Conservation (phyloP, 352 stramenopile species). For the Globisporangium orthogonon region DNA sequence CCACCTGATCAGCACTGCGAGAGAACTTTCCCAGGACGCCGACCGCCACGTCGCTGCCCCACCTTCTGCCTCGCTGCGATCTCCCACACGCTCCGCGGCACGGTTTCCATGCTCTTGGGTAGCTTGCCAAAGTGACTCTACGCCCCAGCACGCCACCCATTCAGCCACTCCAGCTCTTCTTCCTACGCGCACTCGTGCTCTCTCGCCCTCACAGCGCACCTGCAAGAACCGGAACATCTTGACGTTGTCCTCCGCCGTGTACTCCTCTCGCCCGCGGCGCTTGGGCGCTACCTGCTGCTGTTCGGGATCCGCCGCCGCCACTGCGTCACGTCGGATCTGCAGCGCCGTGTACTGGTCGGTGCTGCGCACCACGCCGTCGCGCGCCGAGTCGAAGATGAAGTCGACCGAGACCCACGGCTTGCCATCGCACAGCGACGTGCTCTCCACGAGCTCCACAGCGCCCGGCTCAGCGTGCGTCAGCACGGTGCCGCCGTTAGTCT, state of each 20-base stretch:
- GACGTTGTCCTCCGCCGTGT: conserved; percentile 35
- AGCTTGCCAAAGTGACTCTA: background rate
- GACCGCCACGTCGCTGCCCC: too few relatives aligned
- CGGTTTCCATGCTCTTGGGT: conserved; percentile 11
- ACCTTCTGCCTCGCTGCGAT: conserved; percentile 19
- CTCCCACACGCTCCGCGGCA: conserved; percentile 21
- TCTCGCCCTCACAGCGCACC: conserved; percentile 1
- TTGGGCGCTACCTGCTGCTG: background rate
- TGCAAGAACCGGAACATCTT: conserved; percentile 43
- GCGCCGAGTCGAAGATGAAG: conserved; percentile 46
- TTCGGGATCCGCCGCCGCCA: background rate
- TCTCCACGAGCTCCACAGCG: conserved; percentile 37
- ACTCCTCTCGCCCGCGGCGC: conserved; percentile 11
- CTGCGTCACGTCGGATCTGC: background rate
- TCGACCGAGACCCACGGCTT: conserved; percentile 33
- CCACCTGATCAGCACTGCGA: background rate
- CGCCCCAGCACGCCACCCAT: background rate
- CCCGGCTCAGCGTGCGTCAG: background rate
- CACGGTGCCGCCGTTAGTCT: conserved; percentile 30
- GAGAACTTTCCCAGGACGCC: background rate
- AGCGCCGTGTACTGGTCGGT: conserved; percentile 27
- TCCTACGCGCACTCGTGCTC: background rate
- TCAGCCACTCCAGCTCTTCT: background rate
- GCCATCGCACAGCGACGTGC: conserved; percentile 16
- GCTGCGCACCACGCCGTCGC: conserved; percentile 22